Percentiles rank a stretch among this genome's conserved stretches.
Conservation (phyloP, 768 basidiomycete genomes). For the Hygrocybe punicea region DNA sequence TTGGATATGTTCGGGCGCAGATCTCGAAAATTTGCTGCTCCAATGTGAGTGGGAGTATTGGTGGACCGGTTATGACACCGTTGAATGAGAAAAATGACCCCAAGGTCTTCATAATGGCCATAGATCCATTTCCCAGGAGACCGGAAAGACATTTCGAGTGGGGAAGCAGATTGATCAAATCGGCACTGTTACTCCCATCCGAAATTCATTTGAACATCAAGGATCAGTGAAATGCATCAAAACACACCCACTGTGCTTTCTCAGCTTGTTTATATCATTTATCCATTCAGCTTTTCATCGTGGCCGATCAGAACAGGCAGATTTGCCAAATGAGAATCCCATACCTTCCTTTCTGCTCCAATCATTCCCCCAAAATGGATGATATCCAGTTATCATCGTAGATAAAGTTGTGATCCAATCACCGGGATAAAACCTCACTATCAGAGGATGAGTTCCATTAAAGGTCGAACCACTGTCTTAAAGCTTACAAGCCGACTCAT, state of each 20-base stretch:
- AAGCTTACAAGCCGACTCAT: background rate
- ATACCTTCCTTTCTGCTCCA: background rate
- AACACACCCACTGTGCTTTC: background rate
- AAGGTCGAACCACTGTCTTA: background rate
- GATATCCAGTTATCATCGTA: background rate
- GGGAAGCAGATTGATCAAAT: background rate
- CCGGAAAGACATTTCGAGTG: background rate
- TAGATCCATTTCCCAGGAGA: background rate
- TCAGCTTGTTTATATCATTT: constrained; percentile 1
- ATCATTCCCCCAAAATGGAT: too few relatives aligned
- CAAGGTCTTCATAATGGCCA: background rate
- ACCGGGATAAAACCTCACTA: background rate
- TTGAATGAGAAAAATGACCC: background rate
- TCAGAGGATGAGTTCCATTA: background rate
- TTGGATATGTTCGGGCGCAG: constrained; percentile 13
- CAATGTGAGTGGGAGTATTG: constrained; percentile 6
- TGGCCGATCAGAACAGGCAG: background rate
- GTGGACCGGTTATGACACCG: background rate
- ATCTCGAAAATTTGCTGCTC: constrained; percentile 16
- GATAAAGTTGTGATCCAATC: background rate
- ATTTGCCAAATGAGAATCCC: background rate
- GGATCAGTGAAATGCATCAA: background rate
- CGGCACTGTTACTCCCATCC: background rate
- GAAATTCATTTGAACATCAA: background rate
- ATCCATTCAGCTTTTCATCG: background rate